Evolutionary conservation across 2,329 filamentous ascomycete species (phyloP), one percentile per base, ranked within the genome.

Genomic region (Thelonectria blattea): DNA sequence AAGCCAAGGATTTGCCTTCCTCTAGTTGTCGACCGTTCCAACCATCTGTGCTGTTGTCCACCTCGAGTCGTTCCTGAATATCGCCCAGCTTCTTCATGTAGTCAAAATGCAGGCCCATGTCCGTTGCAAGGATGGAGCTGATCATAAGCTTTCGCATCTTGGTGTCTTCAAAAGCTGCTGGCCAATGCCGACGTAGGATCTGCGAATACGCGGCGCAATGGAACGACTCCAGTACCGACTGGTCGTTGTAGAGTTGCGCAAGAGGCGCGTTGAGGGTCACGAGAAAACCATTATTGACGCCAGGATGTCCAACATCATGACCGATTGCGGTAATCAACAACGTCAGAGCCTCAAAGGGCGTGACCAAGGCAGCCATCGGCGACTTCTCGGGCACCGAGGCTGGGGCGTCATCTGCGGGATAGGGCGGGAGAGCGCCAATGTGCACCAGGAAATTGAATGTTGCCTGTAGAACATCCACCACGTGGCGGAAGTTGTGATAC

Each of bases 401-500:
- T 32, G 70, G 65, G 15, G 72, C 64, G 17, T 74, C 73, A 2
- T 74, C 73, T 5, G 85, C 42, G 17, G 72, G 85, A 75, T 91
- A 95, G 6, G 85, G 83, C 14, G 90, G 90, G 51, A 96, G 80
- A 34, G 88, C 87, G 58, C 92, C 91, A 52, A 97, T 88, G 64
- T 87, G 87, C 56, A 97, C 83, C 6, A 98, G 85, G 73, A 97
- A 97, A 78, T 90, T 88, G 75, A 97, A 98, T 3, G 93, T 88
- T 1, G 94, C 96, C 75, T 98, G 94, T 54, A 98, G 83, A 27
- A 99, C 95, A 76, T 99, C 95, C 63, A 97, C 90, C 20, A 97
- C 95, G 76, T 99, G 95, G 56, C 94, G 91, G 75, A 98, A 99
- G 77, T 99, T 99, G 81, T 99, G 95, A 73, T 98, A 99, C 20